Conservation (phyloP, 2,329 filamentous ascomycete species). For the Trichophyton benhamiae region DNA sequence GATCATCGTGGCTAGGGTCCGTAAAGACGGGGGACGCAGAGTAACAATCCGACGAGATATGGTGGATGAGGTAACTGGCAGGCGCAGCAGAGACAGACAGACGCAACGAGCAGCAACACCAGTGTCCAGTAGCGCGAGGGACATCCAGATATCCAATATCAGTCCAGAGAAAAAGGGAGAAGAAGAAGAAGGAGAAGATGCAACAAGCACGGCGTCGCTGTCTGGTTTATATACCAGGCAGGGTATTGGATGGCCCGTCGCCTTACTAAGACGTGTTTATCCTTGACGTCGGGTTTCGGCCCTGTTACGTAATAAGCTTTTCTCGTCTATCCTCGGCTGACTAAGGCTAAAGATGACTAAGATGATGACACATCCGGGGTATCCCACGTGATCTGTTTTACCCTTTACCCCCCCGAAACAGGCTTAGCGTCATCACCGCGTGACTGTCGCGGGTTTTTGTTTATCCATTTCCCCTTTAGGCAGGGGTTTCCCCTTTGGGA, state of each 20-base stretch:
- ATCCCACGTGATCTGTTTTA: background rate
- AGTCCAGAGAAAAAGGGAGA: background rate
- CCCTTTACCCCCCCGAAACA: background rate
- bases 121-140: background rate
- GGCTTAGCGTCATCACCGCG: background rate
- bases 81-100: background rate
- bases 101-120: background rate
- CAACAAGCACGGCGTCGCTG: background rate
- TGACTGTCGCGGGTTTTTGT: constrained; percentile 1
- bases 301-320: too few relatives aligned
- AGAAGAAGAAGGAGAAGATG: background rate
- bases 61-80: background rate
- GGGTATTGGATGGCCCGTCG: background rate
- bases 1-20: constrained; percentile 18
- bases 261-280: background rate
- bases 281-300: background rate
- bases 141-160: background rate
- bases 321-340: background rate
- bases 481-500: background rate
- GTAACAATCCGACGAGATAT: background rate
- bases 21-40: background rate
- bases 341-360: background rate
- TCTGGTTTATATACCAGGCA: background rate
- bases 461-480: constrained; percentile 4
- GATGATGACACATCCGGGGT: background rate